Evolutionary conservation across 2,329 filamentous ascomycete species (phyloP), one percentile per base, ranked within the genome.

Genomic region (Colletotrichum magnum): DNA sequence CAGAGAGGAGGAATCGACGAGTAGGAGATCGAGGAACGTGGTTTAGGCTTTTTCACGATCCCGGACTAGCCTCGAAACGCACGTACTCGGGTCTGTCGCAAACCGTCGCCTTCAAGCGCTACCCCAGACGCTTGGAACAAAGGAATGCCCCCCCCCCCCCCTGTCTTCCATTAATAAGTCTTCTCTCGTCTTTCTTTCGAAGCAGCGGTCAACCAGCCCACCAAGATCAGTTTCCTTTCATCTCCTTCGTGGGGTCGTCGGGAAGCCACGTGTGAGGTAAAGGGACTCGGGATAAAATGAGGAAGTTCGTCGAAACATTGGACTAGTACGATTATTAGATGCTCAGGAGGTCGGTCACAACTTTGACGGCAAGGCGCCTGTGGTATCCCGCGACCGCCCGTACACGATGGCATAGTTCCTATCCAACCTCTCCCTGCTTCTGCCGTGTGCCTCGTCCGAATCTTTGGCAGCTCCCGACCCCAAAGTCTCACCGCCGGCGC

Each of bases 341-440:
- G 28, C 45, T 26, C 18, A 12, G 4, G 21, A 21, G 5, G 18
- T 21, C 39, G 16, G 21, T 18, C 18, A 69, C 24, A 69, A 28
- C 26, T 45, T 69, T 45, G 66, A n/a, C 32, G 36, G 24, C 12
- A 43, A 32, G 18, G 54, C 24, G 3, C n/a, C 21, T 7, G n/a
- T 12, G 13, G n/a, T 43, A 13, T 10, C 21, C 6, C 54, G n/a
- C 5, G 12, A n/a, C 36, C 62, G 62, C 9, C 81, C 81, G 41
- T 82, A 84, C 1, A 83, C 80, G 58, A 83, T 77, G 1, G 69
- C 74, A 9, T 74, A 66, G 48, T 84, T 80, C 58, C 70, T 74
- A 0, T 64, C 69, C 71, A 83, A 72, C 15, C 52, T 43, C 4
- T 58, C 63, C 18, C 10, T 53, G 26, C 51, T 63, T 9, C 47